Conservation (phyloP, 1,284 basidiomycete genomes). For the Ceratobasidium sp. region DNA sequence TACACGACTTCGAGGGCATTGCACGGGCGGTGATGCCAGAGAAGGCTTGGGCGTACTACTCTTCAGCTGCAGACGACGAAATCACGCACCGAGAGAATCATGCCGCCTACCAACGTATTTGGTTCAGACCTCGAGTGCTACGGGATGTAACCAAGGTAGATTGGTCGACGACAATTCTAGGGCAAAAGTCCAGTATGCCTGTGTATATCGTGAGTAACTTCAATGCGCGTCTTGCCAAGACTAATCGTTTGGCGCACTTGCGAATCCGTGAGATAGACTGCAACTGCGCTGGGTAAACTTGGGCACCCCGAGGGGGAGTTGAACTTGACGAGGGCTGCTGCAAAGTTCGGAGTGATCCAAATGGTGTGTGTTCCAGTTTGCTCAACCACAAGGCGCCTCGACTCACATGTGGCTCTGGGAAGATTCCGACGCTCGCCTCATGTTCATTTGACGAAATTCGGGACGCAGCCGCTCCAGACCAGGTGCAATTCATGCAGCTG, state of each 20-base stretch:
- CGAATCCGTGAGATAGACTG: constrained; percentile 71
- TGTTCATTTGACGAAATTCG: constrained; percentile 92
- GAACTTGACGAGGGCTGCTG: constrained; percentile 87
- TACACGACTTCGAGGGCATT: constrained; percentile 93
- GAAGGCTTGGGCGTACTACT: constrained; percentile 92
- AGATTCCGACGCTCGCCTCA: constrained; percentile 91
- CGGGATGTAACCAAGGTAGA: constrained; percentile 87
- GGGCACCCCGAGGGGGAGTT: constrained; percentile 95
- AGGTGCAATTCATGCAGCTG: constrained; percentile 85
- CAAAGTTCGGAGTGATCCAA: constrained; percentile 84
- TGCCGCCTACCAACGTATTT: constrained; percentile 88
- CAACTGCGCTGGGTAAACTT: constrained; percentile 89
- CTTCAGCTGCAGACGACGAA: constrained; percentile 89
- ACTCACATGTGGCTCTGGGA: constrained; percentile 33
- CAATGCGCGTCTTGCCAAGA: too few species aligned
- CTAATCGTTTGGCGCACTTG: neutral
- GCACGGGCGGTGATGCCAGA: constrained; percentile 79
- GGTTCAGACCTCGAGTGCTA: constrained; percentile 93
- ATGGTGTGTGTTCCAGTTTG: constrained; percentile 70
- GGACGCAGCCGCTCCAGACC: constrained; percentile 79
- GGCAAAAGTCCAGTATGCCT: constrained; percentile 79
- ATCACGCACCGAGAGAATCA: constrained; percentile 91
- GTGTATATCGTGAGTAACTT: constrained; percentile 72
- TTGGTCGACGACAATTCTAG: constrained; percentile 85
- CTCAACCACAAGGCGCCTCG: neutral